phyloP scores from a whole-genome alignment of 176 grass and related monocot species.

The Aechmea fasciata region DNA sequence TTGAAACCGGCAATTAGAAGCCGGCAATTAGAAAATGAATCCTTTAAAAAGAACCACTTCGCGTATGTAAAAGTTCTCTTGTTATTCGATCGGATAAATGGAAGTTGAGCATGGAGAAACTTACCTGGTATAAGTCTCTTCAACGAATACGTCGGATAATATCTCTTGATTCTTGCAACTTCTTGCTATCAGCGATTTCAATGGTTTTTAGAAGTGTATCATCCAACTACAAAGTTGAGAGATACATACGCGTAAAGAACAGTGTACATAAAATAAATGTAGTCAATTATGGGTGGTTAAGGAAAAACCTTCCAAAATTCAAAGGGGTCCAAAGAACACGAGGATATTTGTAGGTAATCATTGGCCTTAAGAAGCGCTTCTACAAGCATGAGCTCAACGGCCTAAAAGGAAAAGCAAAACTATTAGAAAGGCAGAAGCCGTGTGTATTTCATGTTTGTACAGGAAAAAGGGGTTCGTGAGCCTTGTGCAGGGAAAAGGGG shows the following conservation, averaged over 20 bases:
- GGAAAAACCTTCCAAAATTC: slow-evolving; percentile 85
- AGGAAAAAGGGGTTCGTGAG: too few relatives aligned
- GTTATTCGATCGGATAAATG: too few relatives aligned
- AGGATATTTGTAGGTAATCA: slow-evolving; percentile 67
- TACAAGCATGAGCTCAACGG: slow-evolving; percentile 88
- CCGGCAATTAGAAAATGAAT: too few relatives aligned
- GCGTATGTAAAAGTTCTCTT: too few relatives aligned
- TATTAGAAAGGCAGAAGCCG: slow-evolving; percentile 14
- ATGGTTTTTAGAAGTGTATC: slow-evolving; percentile 83
- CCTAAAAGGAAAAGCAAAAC: slow-evolving; percentile 26
- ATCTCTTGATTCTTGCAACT: slow-evolving; percentile 65
- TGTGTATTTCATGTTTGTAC: background rate
- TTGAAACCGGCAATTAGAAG: too few relatives aligned
- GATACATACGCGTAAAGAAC: background rate
- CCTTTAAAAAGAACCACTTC: too few relatives aligned
- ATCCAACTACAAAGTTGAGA: slow-evolving; percentile 54
- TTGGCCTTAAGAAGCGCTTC: slow-evolving; percentile 72
- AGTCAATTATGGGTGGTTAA: slow-evolving; percentile 2
- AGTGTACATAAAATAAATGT: slow-evolving; percentile 7
- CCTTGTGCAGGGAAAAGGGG: too few relatives aligned
- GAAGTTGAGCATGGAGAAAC: background rate
- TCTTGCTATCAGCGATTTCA: slow-evolving; percentile 49
- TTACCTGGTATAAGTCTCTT: slow-evolving; percentile 83
- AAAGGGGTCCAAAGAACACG: slow-evolving; percentile 57
- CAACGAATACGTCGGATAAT: slow-evolving; percentile 68